phyloP scores from a whole-genome alignment of 2,329 filamentous ascomycete species.

The Dactylella cylindrospora region DNA sequence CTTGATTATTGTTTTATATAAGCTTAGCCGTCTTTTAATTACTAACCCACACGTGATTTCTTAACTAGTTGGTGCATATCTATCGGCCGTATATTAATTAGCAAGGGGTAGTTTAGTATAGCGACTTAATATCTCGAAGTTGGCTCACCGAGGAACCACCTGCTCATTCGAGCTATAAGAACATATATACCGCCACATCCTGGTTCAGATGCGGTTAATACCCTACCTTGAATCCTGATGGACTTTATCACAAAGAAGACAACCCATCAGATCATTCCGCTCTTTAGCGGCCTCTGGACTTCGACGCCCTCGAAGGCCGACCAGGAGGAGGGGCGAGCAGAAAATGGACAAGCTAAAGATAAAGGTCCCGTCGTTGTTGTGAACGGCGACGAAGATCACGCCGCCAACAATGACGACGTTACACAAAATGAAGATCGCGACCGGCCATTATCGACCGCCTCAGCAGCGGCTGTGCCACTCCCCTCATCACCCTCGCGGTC shows the following conservation, averaged over 20 bases:
- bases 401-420: not conserved
- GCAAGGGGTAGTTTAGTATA: no score
- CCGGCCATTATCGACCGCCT: slow-evolving; percentile 22
- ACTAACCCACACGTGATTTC: no score
- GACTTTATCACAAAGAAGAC: slow-evolving; percentile 42
- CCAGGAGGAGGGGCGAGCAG: not conserved
- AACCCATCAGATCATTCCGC: slow-evolving; percentile 38
- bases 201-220: slow-evolving; percentile 20
- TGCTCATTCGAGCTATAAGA: no score
- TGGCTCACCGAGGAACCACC: no score
- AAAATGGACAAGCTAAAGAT: slow-evolving; percentile 13
- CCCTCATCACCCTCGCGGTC: slow-evolving; percentile 25
- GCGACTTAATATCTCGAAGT: no score
- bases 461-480: slow-evolving; percentile 19
- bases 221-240: slow-evolving; percentile 21
- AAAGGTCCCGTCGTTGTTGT: slow-evolving; percentile 32
- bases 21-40: no score
- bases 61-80: no score
- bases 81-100: no score
- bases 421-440: slow-evolving; percentile 2
- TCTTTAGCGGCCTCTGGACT: slow-evolving; percentile 37
- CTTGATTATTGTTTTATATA: no score
- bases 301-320: slow-evolving; percentile 21
- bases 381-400: slow-evolving; percentile 10
- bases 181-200: no score